Base-by-base conservation (phyloP, 148 eudicot species). In the Rhododendron simsii region DNA sequence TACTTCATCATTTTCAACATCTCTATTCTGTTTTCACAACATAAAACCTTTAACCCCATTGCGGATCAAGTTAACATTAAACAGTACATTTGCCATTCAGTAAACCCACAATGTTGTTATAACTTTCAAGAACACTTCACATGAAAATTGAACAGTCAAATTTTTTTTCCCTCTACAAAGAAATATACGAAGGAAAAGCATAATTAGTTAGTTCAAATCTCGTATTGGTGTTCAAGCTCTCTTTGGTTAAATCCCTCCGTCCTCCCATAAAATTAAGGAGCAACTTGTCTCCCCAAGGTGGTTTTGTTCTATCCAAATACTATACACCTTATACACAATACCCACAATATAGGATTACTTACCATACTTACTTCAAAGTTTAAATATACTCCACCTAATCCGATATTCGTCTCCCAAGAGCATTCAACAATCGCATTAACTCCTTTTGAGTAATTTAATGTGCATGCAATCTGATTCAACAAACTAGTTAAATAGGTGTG, bases 1-100 rank as follows among this genome's bases (percentile, higher is more conserved):
- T 74, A 74, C 21, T 74, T 71, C 78, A 73, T 73, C 78, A 74
- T 74, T 74, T 74, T 74, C 45, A 33, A 30, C 78, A 33, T 74
- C 78, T 74, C 78, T 33, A 74, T 74, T 30, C 20, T 74, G 41
- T 33, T 74, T 44, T 5, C 21, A 30, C 41, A 74, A 35, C 37
- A 35, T 35, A 35, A 35, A 35, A 30, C 15, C 21, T 1, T 5
- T 5, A 33, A 14, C 18, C 41, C 6, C 41, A 30, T 71, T n/a
- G 30, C 15, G 20, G 35, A 12, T 15, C 20, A 74, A 14, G 2
- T 2, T 10, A 74, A 8, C 37, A 28, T 28, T 71, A 33, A 12
- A 71, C 18, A 71, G 39, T 37, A 28, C 33, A 28, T 69, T 28
- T 28, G 16, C 14, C 35, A 69, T 6, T 69, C 69, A 61, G 69